Conservation (phyloP, 345 rosid genomes). For the Salix koriyanagi region DNA sequence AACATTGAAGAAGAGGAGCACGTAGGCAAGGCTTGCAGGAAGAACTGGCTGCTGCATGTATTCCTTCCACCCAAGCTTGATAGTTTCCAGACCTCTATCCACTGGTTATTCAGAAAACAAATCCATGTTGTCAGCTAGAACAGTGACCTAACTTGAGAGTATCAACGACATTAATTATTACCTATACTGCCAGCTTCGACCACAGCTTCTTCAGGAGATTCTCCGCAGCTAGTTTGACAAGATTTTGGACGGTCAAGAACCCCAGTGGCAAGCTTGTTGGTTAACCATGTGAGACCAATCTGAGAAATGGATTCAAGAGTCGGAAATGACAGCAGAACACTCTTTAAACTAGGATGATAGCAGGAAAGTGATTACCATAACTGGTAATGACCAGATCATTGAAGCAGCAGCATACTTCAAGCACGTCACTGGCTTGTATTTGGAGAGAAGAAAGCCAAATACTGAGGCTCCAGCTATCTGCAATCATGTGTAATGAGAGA, state of each 20-base stretch:
- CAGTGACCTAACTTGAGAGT: neutral
- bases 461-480: constrained; percentile 85
- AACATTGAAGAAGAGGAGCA: constrained; percentile 79
- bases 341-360: constrained; percentile 1
- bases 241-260: constrained; percentile 80
- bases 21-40: constrained; percentile 92
- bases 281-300: constrained; percentile 69
- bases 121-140: constrained; percentile 2
- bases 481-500: constrained; percentile 2
- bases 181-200: constrained; percentile 44
- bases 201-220: constrained; percentile 25
- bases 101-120: constrained; percentile 28
- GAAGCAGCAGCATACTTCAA: constrained; percentile 68
- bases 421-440: constrained; percentile 77
- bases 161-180: constrained; percentile 18
- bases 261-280: constrained; percentile 77
- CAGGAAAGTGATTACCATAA: constrained; percentile 51
- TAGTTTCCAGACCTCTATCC: constrained; percentile 59
- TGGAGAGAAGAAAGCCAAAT: constrained; percentile 81
- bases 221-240: constrained; percentile 42
- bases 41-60: constrained; percentile 89
- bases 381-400: constrained; percentile 68
- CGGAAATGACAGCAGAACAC: constrained; percentile 10
- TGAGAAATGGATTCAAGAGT: constrained; percentile 24
- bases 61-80: constrained; percentile 95